A percentile compares a stretch with the other conserved stretches of the same genome.
Conservation (phyloP, 306 rosid genomes). For the Bauhinia variegata region DNA sequence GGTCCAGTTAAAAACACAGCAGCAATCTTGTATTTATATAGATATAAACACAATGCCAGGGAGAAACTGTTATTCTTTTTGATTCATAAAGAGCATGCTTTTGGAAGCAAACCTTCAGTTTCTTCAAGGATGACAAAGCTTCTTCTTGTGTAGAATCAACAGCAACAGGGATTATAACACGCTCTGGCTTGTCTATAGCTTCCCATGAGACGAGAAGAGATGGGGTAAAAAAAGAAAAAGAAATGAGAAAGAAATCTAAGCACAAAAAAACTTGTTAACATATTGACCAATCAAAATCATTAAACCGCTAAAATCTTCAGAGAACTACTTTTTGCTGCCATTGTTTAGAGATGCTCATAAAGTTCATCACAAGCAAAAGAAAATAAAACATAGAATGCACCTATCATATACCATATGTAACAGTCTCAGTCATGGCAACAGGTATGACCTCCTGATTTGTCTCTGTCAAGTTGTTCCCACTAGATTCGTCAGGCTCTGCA, state of each 20-base stretch:
- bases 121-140: constrained; percentile 70
- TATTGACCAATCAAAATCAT: background rate
- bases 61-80: constrained; percentile 1
- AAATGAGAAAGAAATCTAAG: background rate
- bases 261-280: background rate
- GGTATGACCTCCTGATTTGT: constrained; percentile 37
- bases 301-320: background rate
- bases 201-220: constrained; percentile 34
- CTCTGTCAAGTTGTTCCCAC: constrained; percentile 36
- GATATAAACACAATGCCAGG: background rate
- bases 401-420: constrained; percentile 44
- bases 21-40: background rate
- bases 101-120: constrained; percentile 70
- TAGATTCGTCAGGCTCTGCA: constrained; percentile 32
- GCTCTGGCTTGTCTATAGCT: constrained; percentile 53
- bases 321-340: background rate
- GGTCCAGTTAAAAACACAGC: background rate
- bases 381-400: background rate
- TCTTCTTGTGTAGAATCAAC: constrained; percentile 84
- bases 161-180: constrained; percentile 56
- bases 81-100: constrained; percentile 24
- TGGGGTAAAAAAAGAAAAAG: too few species aligned
- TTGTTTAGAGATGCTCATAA: background rate
- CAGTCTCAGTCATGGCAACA: constrained; percentile 28
- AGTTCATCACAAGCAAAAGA: background rate